A percentile compares a stretch with the other conserved stretches of the same genome.
Conservation (phyloP, 2,329 filamentous ascomycete genomes). For the Rhynchosporium graminicola region DNA sequence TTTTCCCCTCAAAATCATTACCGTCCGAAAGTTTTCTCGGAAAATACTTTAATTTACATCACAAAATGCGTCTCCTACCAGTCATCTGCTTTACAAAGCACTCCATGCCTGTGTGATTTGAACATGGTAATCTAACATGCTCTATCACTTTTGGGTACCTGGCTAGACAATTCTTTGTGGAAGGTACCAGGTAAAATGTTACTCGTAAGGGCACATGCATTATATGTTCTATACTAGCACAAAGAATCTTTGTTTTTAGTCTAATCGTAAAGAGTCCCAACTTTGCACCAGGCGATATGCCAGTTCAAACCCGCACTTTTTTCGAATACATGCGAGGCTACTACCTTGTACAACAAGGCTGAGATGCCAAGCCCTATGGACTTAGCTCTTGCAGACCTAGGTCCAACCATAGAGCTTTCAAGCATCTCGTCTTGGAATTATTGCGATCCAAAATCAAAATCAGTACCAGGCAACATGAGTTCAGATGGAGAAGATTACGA, state of each 20-base stretch:
- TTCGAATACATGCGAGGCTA: background rate
- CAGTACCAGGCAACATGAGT: conserved; percentile 2
- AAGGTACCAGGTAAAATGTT: too few relatives aligned
- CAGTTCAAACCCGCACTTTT: background rate
- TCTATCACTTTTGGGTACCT: too few relatives aligned
- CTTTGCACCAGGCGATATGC: background rate
- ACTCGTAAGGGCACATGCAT: too few relatives aligned
- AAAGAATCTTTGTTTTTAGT: too few relatives aligned
- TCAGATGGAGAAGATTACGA: conserved; percentile 10
- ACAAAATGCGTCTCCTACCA: background rate
- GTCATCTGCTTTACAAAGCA: background rate
- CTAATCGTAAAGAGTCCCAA: too few relatives aligned
- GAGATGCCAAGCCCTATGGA: background rate
- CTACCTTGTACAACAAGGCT: background rate
- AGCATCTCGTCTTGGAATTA: background rate
- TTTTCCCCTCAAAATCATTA: background rate
- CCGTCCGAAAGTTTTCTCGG: background rate
- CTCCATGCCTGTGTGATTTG: background rate
- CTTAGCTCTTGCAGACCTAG: background rate
- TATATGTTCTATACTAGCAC: too few relatives aligned
- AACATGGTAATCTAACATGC: too few relatives aligned
- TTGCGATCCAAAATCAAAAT: background rate
- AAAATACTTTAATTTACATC: background rate
- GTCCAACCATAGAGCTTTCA: background rate
- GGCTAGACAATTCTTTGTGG: too few relatives aligned